Percentiles rank a stretch among this genome's conserved stretches.
Conservation (phyloP, 2,329 filamentous ascomycete species). For the Aspergillus glaucus region DNA sequence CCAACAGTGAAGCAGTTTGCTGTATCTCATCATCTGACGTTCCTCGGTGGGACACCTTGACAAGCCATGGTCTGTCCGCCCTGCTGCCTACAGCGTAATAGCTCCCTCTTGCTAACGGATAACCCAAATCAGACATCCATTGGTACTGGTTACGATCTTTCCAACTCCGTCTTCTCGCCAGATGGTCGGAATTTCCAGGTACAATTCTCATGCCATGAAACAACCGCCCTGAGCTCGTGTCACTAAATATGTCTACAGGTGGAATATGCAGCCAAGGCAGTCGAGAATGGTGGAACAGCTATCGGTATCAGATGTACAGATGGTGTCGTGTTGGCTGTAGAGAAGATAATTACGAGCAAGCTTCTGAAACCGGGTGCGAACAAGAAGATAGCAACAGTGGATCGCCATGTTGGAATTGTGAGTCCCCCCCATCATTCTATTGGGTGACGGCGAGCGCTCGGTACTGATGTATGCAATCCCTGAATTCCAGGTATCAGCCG, state of each 20-base stretch:
- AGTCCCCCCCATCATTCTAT: conserved; percentile 28
- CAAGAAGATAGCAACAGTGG: conserved; percentile 92
- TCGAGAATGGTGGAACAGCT: conserved; percentile 94
- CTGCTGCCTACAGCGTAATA: conserved; percentile 1
- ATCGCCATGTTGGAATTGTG: conserved; percentile 90
- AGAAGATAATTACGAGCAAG: conserved; percentile 95
- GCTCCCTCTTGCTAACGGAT: conserved; percentile 9
- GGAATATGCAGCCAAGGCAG: conserved; percentile 97
- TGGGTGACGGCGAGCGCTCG: not conserved
- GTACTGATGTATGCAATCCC: conserved; percentile 2
- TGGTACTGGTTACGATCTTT: conserved; percentile 98
- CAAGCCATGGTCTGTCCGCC: conserved; percentile 16
- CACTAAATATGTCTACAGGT: conserved; percentile 42
- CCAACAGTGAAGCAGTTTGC: not conserved
- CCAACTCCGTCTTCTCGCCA: conserved; percentile 98
- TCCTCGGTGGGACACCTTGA: not conserved
- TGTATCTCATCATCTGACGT: not conserved
- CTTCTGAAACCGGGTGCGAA: conserved; percentile 91
- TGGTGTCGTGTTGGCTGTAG: conserved; percentile 88
- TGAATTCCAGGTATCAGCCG: conserved; percentile 69
- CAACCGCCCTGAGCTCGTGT: not conserved
- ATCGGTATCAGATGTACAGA: conserved; percentile 97
- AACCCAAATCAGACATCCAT: conserved; percentile 73
- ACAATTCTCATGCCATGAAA: conserved; percentile 6
- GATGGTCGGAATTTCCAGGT: conserved; percentile 99